Evolutionary conservation across 768 basidiomycete genomes (phyloP).

Genomic region (Harrya chromipes): DNA sequence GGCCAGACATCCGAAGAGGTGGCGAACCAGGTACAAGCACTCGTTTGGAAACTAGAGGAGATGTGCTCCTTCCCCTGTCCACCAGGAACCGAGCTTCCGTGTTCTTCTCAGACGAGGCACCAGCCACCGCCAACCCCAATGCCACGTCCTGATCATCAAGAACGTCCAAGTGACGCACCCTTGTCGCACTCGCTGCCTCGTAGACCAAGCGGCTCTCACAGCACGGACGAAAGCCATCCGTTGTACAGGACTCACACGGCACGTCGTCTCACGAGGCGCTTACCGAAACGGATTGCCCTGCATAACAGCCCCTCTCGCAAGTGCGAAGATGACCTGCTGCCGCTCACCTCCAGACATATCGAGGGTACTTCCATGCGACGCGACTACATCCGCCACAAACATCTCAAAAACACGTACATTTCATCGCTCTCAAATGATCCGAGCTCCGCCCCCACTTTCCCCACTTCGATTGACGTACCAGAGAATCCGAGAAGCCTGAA

Average conservation of each 20-base stretch:
- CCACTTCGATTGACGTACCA: slow-evolving; percentile 15
- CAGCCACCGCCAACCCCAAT: not conserved
- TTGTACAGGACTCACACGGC: not conserved
- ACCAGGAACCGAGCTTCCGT: not conserved
- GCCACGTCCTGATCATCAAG: slow-evolving; percentile 3
- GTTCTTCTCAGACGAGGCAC: slow-evolving; percentile 2
- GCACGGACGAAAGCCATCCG: slow-evolving; percentile 12
- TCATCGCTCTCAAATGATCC: slow-evolving; percentile 22
- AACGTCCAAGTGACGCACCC: not conserved
- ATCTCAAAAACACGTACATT: slow-evolving; percentile 29
- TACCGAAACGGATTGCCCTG: not conserved
- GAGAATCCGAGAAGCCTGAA: slow-evolving; percentile 19
- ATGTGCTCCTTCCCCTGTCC: slow-evolving; percentile 1
- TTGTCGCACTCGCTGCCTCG: not conserved
- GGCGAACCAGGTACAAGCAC: slow-evolving; percentile 16
- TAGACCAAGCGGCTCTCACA: not conserved
- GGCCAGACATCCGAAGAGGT: slow-evolving; percentile 30
- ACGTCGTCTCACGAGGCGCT: slow-evolving; percentile 10
- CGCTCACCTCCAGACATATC: slow-evolving; percentile 21
- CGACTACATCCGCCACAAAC: slow-evolving; percentile 24
- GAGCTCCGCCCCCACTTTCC: slow-evolving; percentile 4
- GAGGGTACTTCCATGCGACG: slow-evolving; percentile 26
- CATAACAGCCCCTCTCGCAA: slow-evolving; percentile 1
- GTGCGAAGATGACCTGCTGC: slow-evolving; percentile 21
- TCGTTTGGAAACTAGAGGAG: slow-evolving; percentile 21